These are phyloP conservation scores for Fusarium sp. DNA, from an alignment of 2,329 filamentous ascomycete genomes.

Conservation along the genomic window DNA sequence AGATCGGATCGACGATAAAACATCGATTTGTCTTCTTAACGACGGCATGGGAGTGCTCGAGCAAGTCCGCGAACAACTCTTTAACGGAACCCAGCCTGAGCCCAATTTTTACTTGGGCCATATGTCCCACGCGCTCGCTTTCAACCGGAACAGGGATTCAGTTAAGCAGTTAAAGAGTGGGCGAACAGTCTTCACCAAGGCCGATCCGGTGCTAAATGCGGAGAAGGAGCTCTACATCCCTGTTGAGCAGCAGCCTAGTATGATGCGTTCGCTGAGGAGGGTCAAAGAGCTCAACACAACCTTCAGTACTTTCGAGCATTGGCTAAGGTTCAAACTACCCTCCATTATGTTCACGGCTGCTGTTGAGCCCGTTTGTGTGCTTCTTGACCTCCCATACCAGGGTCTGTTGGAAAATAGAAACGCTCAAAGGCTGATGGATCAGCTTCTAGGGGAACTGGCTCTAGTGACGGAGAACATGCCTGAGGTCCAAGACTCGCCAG, in stretches of 20 bases:
- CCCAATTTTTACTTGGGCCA: conserved; percentile 81
- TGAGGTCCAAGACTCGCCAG: conserved; percentile 71
- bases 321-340: conserved; percentile 79
- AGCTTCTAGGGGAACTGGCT: conserved; percentile 78
- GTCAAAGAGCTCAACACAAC: conserved; percentile 35
- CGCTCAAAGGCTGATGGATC: conserved; percentile 71
- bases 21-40: conserved; percentile 78
- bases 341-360: conserved; percentile 78
- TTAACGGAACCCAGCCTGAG: conserved; percentile 68
- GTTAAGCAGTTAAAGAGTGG: conserved; percentile 50
- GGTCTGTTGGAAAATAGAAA: conserved; percentile 72
- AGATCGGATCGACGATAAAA: conserved; percentile 71
- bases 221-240: conserved; percentile 28
- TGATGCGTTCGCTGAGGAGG: conserved; percentile 34
- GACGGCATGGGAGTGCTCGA: conserved; percentile 89
- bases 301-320: conserved; percentile 46
- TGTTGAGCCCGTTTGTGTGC: conserved; percentile 81
- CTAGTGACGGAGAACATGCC: conserved; percentile 76
- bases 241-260: conserved; percentile 26
- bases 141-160: conserved; percentile 50
- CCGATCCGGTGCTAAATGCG: conserved; percentile 19
- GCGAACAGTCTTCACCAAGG: conserved; percentile 43
- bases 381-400: conserved; percentile 80
- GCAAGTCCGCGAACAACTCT: conserved; percentile 74
- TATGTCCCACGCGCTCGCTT: conserved; percentile 57